Percentiles rank a stretch among this genome's conserved stretches.
These are phyloP conservation scores for Capsicum baccatum DNA, from an alignment of 257 asterid species.

Conservation along the genomic window DNA sequence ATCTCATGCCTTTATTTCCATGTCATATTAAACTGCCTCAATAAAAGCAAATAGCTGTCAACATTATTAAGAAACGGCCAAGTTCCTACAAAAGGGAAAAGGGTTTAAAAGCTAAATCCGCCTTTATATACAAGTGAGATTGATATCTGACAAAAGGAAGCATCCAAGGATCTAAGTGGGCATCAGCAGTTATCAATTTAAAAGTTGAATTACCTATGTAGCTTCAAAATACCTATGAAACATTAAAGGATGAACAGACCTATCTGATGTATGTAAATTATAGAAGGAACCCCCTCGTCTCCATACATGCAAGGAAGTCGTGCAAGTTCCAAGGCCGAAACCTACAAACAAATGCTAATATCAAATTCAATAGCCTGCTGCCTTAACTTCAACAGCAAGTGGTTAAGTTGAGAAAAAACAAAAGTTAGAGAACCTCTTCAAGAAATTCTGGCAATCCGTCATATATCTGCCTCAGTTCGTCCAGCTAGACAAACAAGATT, in stretches of 20 bases:
- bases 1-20: neutral
- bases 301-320: conserved; percentile 71
- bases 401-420: conserved; percentile 32
- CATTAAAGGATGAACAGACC: conserved; percentile 54
- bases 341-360: conserved; percentile 56
- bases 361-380: conserved; percentile 27
- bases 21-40: conserved; percentile 18
- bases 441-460: conserved; percentile 96
- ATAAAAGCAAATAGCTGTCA: conserved; percentile 11
- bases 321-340: conserved; percentile 84
- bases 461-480: conserved; percentile 95
- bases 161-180: conserved; percentile 18
- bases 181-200: neutral
- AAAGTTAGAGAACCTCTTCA: conserved; percentile 73
- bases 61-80: neutral
- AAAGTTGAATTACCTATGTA: conserved; percentile 8
- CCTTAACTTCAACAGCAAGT: neutral
- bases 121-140: conserved; percentile 8
- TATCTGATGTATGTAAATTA: conserved; percentile 89
- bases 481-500: conserved; percentile 71
- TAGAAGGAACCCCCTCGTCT: conserved; percentile 70
- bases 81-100: conserved; percentile 5
- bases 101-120: conserved; percentile 3
- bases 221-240: conserved; percentile 11
- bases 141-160: conserved; percentile 3